Evolutionary conservation across 371 early-diverging fungal species (phyloP), one percentile per base, ranked within the genome.

Genomic region (Massospora cicadina): DNA sequence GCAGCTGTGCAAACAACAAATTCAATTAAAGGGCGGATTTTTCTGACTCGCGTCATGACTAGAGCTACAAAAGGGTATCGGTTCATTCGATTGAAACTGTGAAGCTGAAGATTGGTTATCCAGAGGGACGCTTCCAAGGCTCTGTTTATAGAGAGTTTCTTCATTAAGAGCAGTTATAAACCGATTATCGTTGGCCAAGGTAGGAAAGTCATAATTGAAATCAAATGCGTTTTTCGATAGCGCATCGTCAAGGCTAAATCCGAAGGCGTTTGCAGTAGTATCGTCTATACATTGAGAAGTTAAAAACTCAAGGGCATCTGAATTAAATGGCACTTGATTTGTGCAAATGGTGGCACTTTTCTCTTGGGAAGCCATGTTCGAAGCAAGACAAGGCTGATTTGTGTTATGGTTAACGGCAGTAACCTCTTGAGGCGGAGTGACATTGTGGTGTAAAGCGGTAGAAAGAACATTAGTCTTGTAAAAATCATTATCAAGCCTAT

Each of bases 401-500:
- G 17, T 43, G 43, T 43, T 10, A 10, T 43, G 43, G 17, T 43
- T 43, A n/a, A n/a, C n/a, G n/a, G n/a, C n/a, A n/a, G n/a, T n/a
- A n/a, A n/a, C n/a, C n/a, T n/a, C n/a, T n/a, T n/a, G n/a, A 17
- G 43, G 17, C 17, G 43, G 43, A 43, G 17, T 17, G 10, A 10
- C 43, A 43, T 43, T 43, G 43, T 43, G 43, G 17, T 5, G 43
- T 43, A 17, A 43, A 17, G 17, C 43, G 43, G 10, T 10, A 43
- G 43, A 43, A 17, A 5, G 5, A 17, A 17, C 10, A 10, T 43
- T 43, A 17, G 17, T 43, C 43, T 43, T 5, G 25, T 54, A 62
- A 33, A 62, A 62, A 23, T 62, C 43, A 26, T 62, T 33, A 26
- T 30, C 62, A 17, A 62, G 43, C 2, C 43, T 54, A 43, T 62